These are phyloP conservation scores for Asparagopsis taxiformis DNA, from an alignment of 31 red algal genomes.

Conservation along the genomic window DNA sequence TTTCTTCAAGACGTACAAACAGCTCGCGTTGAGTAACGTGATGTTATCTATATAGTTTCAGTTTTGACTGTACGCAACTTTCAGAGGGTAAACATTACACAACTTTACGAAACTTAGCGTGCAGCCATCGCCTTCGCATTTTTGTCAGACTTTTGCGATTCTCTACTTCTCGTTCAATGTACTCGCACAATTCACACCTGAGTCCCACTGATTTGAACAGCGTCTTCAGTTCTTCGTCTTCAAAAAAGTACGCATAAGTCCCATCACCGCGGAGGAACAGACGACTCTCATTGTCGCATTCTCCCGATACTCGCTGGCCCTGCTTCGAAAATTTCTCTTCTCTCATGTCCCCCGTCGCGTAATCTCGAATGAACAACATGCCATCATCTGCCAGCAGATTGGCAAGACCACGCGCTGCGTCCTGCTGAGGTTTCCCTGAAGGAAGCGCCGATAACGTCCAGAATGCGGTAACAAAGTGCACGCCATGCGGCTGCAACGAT, in stretches of 20 bases:
- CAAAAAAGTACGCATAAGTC: slow-evolving; percentile 75
- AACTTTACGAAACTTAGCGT: slow-evolving; percentile 49
- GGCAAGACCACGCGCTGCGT: slow-evolving; percentile 15
- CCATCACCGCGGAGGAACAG: slow-evolving; percentile 55
- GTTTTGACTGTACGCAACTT: too few species aligned
- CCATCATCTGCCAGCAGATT: slow-evolving; percentile 24
- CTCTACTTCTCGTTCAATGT: slow-evolving; percentile 33
- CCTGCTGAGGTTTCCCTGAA: slow-evolving; percentile 16
- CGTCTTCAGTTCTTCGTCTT: slow-evolving; percentile 21
- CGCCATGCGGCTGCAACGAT: slow-evolving; percentile 6
- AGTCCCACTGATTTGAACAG: slow-evolving; percentile 44
- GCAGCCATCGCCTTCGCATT: slow-evolving; percentile 52
- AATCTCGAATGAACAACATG: slow-evolving; percentile 47
- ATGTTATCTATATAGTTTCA: too few species aligned
- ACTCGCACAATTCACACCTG: slow-evolving; percentile 22
- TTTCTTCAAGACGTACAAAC: neutral
- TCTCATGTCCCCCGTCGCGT: slow-evolving; percentile 51
- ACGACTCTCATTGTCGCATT: neutral
- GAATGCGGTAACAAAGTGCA: slow-evolving; percentile 67
- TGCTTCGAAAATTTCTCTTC: slow-evolving; percentile 20
- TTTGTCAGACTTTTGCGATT: slow-evolving; percentile 47
- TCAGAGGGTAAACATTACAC: too few species aligned
- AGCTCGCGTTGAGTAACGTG: neutral
- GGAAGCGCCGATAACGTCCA: slow-evolving; percentile 86
- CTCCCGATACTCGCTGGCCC: slow-evolving; percentile 8